Evolutionary conservation across 495 filamentous ascomycete genomes (phyloP).

Genomic region (Cercophora sp.): DNA sequence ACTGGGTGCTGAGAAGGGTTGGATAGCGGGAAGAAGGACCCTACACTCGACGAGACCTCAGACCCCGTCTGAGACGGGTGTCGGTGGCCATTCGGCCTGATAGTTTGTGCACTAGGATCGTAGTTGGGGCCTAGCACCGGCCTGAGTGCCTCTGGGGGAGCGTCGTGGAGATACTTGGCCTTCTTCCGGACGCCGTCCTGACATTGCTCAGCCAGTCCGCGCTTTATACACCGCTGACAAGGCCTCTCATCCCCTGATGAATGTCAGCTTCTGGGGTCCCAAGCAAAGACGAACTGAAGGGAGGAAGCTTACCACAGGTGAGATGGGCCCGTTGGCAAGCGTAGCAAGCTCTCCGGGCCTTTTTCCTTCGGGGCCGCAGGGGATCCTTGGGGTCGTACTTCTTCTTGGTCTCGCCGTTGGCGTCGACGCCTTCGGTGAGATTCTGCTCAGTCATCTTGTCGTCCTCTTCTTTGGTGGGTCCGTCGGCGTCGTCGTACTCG

Average conservation of each 20-base stretch:
- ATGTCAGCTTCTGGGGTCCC: not conserved
- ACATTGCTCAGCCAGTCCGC: constrained; percentile 81
- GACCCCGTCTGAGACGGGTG: constrained; percentile 29
- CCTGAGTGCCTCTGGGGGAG: constrained; percentile 66
- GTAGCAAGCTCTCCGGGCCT: constrained; percentile 91
- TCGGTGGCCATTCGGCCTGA: constrained; percentile 30
- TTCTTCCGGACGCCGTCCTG: constrained; percentile 97
- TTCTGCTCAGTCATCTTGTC: constrained; percentile 57
- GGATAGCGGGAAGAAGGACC: constrained; percentile 35
- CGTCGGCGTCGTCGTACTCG: constrained; percentile 46
- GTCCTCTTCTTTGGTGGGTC: constrained; percentile 48
- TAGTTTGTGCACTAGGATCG: constrained; percentile 39
- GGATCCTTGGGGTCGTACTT: constrained; percentile 79
- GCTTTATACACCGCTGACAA: constrained; percentile 90
- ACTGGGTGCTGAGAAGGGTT: constrained; percentile 35
- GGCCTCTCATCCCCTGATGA: constrained; percentile 68
- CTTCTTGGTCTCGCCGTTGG: constrained; percentile 49
- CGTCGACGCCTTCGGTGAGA: constrained; percentile 40
- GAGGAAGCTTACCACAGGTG: constrained; percentile 79
- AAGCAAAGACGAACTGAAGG: not conserved
- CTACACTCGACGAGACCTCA: constrained; percentile 29
- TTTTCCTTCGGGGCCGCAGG: constrained; percentile 83
- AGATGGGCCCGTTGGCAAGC: constrained; percentile 96
- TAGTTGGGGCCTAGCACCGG: constrained; percentile 54
- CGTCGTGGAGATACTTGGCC: constrained; percentile 97